phyloP scores from a whole-genome alignment of 345 rosid genomes.

The Arabis alpina region DNA sequence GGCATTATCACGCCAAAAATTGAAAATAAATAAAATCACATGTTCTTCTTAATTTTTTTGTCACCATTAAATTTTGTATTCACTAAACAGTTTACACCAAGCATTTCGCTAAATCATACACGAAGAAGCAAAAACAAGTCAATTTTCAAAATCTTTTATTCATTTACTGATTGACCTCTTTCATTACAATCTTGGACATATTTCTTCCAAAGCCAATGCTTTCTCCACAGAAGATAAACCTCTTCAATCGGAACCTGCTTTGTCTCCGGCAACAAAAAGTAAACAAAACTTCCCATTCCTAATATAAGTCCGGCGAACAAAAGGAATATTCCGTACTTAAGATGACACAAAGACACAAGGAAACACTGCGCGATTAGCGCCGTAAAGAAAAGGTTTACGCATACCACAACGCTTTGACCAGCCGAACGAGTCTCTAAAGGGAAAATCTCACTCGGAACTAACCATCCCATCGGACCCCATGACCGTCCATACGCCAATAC shows the following conservation, averaged over 20 bases:
- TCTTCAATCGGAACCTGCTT: constrained; percentile 92
- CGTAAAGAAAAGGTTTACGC: constrained; percentile 80
- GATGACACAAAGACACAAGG: constrained; percentile 73
- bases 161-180: neutral
- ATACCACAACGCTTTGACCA: constrained; percentile 86
- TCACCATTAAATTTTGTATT: neutral
- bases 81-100: neutral
- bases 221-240: constrained; percentile 71
- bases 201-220: constrained; percentile 85
- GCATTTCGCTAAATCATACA: neutral
- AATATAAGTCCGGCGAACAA: constrained; percentile 66
- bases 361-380: constrained; percentile 84
- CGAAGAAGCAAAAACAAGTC: neutral
- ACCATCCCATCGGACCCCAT: constrained; percentile 98
- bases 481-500: constrained; percentile 87
- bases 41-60: too few species aligned
- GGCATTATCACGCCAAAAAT: neutral
- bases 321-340: constrained; percentile 73
- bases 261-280: constrained; percentile 83
- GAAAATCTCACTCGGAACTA: constrained; percentile 89
- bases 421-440: constrained; percentile 92
- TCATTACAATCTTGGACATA: constrained; percentile 42
- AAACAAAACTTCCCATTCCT: constrained; percentile 75
- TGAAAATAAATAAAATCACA: too few species aligned
- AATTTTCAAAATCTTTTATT: neutral